Conservation (phyloP, 176 grass and related monocot genomes). For the Aegilops speltoides region DNA sequence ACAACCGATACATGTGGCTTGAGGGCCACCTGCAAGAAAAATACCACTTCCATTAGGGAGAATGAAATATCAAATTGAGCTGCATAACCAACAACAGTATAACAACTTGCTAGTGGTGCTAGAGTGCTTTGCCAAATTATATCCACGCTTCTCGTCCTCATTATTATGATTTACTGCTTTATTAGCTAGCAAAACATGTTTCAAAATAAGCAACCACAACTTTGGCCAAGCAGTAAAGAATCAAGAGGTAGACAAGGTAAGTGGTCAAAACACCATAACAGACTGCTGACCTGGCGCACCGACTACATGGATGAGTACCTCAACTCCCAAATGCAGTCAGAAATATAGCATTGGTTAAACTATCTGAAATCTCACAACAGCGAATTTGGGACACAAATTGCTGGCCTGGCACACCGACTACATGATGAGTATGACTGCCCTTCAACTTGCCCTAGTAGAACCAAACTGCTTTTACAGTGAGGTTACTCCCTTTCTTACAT, state of each 20-base stretch:
- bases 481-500: not conserved
- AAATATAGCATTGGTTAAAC: conserved; percentile 15
- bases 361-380: not conserved
- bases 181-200: not conserved
- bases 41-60: conserved; percentile 7
- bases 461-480: not conserved
- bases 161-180: not conserved
- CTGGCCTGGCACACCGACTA: not conserved
- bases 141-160: not conserved
- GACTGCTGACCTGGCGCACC: not conserved
- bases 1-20: conserved; percentile 83
- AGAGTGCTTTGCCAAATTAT: not conserved
- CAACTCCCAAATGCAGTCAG: conserved; percentile 1
- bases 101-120: not conserved
- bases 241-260: not conserved
- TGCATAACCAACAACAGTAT: not conserved
- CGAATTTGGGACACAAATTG: not conserved
- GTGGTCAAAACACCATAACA: not conserved
- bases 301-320: not conserved
- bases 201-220: not conserved
- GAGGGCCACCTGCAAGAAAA: conserved; percentile 79
- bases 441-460: not conserved
- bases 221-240: not conserved
- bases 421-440: not conserved
- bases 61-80: conserved; percentile 9